These are phyloP conservation scores for Fusarium siculi DNA, from an alignment of 2,329 filamentous ascomycete genomes.

Conservation along the genomic window DNA sequence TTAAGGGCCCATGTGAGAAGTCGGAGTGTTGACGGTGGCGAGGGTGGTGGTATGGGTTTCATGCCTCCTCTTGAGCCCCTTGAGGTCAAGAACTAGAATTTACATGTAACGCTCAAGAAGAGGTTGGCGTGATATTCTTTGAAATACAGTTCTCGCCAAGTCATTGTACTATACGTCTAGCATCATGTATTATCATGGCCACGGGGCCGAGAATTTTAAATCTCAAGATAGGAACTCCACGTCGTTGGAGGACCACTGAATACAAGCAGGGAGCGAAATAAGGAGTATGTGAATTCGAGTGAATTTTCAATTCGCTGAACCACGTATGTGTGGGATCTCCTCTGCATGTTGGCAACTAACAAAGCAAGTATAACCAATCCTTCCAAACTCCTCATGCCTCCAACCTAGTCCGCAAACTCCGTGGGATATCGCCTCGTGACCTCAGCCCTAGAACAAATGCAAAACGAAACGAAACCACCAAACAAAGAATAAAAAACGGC, in stretches of 20 bases:
- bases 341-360: background rate
- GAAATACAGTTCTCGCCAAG: too few relatives aligned
- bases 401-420: slow-evolving; percentile 12
- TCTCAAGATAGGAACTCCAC: background rate
- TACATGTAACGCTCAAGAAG: background rate
- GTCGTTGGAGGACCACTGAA: background rate
- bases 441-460: background rate
- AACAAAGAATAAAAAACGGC: background rate
- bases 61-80: slow-evolving; percentile 60
- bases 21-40: slow-evolving; percentile 58
- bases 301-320: background rate
- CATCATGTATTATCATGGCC: slow-evolving; percentile 24
- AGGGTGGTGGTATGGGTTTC: slow-evolving; percentile 64
- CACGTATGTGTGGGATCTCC: background rate
- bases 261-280: background rate
- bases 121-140: too few relatives aligned
- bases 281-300: background rate
- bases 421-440: slow-evolving; percentile 20
- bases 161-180: slow-evolving; percentile 28
- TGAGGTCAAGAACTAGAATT: slow-evolving; percentile 1
- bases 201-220: slow-evolving; percentile 9
- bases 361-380: background rate
- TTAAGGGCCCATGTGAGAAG: slow-evolving; percentile 82
- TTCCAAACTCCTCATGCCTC: background rate
- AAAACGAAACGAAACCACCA: background rate